Conservation (phyloP, 306 rosid species). For the Cucumis melo region DNA sequence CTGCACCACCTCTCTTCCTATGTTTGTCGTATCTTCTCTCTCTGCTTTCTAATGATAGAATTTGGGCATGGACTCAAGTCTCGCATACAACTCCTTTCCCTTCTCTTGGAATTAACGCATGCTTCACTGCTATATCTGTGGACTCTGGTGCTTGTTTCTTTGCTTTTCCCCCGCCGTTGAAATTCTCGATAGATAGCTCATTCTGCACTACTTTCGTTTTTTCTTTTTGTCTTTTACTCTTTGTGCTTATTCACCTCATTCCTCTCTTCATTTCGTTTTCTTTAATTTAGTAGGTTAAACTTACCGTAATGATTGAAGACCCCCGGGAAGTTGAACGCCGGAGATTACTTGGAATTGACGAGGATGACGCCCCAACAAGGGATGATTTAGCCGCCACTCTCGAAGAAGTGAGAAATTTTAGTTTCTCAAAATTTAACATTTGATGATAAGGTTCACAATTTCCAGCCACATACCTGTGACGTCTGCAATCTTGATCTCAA, state of each 20-base stretch:
- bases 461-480: neutral
- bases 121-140: neutral
- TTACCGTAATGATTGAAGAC: conserved; percentile 87
- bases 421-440: neutral
- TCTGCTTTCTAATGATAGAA: neutral
- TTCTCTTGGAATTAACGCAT: neutral
- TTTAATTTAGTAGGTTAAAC: conserved; percentile 43
- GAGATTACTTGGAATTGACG: conserved; percentile 85
- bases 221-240: neutral
- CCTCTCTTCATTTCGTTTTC: neutral
- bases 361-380: conserved; percentile 64
- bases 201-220: neutral
- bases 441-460: neutral
- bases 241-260: neutral
- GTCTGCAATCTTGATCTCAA: neutral
- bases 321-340: conserved; percentile 84
- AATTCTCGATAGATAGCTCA: neutral
- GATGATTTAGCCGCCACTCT: conserved; percentile 64
- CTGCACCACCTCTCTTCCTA: neutral
- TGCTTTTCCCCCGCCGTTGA: neutral
- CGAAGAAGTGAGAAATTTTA: conserved; percentile 51
- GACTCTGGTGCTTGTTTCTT: neutral
- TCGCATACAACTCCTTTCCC: neutral
- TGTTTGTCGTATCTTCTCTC: neutral
- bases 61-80: neutral